phyloP scores from a whole-genome alignment of 139 green algal genomes.

The Protoeuglena noctilucae region DNA sequence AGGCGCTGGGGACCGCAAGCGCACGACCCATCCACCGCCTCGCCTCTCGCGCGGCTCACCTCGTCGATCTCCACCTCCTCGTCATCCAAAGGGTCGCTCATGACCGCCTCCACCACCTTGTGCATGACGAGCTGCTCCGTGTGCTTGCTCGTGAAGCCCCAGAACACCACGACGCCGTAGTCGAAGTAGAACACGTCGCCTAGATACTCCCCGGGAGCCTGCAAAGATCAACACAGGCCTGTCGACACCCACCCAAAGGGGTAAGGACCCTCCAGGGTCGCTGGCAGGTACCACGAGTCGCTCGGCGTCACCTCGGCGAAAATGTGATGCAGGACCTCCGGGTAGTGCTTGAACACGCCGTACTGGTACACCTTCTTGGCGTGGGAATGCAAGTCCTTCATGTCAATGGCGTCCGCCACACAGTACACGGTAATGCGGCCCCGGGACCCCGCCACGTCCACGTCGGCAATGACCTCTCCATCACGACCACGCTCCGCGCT shows the following conservation, averaged over 20 bases:
- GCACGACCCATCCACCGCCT: background rate
- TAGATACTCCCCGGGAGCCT: conserved; percentile 4
- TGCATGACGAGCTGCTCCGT: conserved; percentile 13
- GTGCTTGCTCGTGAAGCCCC: conserved; percentile 31
- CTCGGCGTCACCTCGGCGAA: too few species aligned
- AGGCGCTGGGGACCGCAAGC: background rate
- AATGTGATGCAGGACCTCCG: background rate
- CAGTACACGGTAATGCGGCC: background rate
- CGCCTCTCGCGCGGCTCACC: background rate
- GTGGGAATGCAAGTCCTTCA: background rate
- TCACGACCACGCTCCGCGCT: too few species aligned
- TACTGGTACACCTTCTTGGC: background rate
- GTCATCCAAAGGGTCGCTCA: background rate
- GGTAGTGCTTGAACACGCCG: background rate
- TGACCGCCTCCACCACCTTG: conserved; percentile 1
- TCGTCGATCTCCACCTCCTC: conserved; percentile 12
- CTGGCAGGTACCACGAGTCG: background rate
- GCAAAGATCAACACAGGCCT: too few species aligned
- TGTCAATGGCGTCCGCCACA: background rate
- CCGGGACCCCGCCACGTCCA: too few species aligned
- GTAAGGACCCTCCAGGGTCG: background rate
- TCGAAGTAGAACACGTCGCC: conserved; percentile 46
- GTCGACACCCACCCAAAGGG: background rate
- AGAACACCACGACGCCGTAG: conserved; percentile 55
- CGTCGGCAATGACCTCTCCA: too few species aligned